Evolutionary conservation across 2,329 filamentous ascomycete genomes (phyloP).

Genomic region (Hymenoscyphus fructigenus): DNA sequence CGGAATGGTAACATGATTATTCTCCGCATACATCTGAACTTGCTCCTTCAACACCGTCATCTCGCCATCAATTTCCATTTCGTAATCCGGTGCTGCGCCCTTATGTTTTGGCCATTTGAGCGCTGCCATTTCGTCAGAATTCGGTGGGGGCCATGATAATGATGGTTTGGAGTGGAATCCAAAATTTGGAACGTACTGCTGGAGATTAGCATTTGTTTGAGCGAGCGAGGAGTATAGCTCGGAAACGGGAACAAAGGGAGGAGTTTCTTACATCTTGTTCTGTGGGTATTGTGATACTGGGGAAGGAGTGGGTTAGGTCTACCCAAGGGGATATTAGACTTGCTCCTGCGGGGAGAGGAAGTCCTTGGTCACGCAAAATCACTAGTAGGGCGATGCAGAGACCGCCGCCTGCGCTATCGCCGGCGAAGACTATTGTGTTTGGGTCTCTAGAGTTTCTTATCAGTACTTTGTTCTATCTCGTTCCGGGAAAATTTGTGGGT

Average conservation of each 20-base stretch:
- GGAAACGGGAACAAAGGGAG: too few species aligned
- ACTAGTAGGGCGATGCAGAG: conserved; percentile 76
- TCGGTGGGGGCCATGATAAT: conserved; percentile 82
- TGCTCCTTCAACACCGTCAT: conserved; percentile 76
- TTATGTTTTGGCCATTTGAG: conserved; percentile 37
- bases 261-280: conserved; percentile 34
- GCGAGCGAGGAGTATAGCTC: too few species aligned
- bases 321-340: conserved; percentile 92
- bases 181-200: conserved; percentile 70
- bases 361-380: conserved; percentile 71
- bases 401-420: conserved; percentile 88
- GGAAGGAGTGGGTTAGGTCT: conserved; percentile 89
- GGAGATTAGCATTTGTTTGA: conserved; percentile 8
- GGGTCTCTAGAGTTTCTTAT: conserved; percentile 47
- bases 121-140: conserved; percentile 63
- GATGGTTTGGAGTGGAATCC: conserved; percentile 90
- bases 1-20: conserved; percentile 78
- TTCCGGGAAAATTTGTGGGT: not conserved
- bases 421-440: conserved; percentile 77
- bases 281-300: conserved; percentile 70
- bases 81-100: conserved; percentile 45
- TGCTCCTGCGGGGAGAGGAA: conserved; percentile 79
- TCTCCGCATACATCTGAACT: conserved; percentile 81
- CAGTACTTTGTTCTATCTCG: not conserved
- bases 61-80: conserved; percentile 68